Conservation (phyloP, 1,139 yeast species). For the Geotrichum klebahnii region DNA sequence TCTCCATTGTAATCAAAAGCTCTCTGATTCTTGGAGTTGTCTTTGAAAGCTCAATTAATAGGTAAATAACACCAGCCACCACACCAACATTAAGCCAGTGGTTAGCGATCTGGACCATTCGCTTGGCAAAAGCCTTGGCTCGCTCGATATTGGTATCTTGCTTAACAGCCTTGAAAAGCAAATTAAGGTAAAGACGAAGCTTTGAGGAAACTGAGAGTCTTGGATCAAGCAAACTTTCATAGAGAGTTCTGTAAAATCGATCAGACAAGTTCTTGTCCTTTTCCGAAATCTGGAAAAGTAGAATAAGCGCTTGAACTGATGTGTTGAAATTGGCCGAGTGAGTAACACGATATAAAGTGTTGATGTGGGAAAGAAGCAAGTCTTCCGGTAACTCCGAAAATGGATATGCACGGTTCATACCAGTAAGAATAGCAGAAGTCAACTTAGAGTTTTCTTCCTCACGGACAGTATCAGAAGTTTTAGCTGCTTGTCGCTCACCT, state of each 20-base stretch:
- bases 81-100: constrained; percentile 90
- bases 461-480: constrained; percentile 63
- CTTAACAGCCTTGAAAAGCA: constrained; percentile 77
- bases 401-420: constrained; percentile 94
- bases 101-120: constrained; percentile 78
- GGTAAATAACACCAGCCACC: constrained; percentile 79
- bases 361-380: constrained; percentile 70
- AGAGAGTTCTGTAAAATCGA: constrained; percentile 81
- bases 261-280: constrained; percentile 45
- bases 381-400: constrained; percentile 73
- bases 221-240: constrained; percentile 84
- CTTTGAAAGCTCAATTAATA: constrained; percentile 64
- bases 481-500: constrained; percentile 63
- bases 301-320: constrained; percentile 83
- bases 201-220: constrained; percentile 80
- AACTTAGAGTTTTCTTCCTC: constrained; percentile 84
- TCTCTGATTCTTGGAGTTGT: constrained; percentile 50
- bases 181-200: constrained; percentile 72
- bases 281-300: constrained; percentile 66
- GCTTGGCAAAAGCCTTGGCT: constrained; percentile 83
- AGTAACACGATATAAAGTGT: constrained; percentile 81
- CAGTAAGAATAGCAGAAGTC: constrained; percentile 88
- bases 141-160: constrained; percentile 62
- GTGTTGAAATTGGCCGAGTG: constrained; percentile 94
- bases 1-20: constrained; percentile 39